Evolutionary conservation across 108 stramenopile genomes (phyloP), one percentile per base, ranked within the genome.

Genomic region (Skeletonema menzelii): DNA sequence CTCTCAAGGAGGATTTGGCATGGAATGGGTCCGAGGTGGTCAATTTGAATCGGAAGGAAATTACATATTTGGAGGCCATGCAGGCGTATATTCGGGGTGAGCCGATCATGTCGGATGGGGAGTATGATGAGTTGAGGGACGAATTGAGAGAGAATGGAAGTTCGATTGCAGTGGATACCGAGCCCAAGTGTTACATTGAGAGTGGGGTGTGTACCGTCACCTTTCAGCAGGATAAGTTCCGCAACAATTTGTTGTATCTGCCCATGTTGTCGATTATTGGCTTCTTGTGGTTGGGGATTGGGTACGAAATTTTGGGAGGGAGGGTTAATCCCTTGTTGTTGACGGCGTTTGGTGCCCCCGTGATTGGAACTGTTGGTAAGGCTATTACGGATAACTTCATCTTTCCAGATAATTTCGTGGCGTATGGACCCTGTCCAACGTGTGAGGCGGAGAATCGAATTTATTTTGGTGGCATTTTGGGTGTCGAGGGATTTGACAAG

Each of bases 141-240:
- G 76, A 87, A 38, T 83, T 97, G 42, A 78, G 83, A 77, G 92
- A 88, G 28, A 73, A 85, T 44, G 92, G 89, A 5, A 92, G 91
- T 56, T 71, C 79, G 46, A 79, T 97, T 72, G 88, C 91, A 3
- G 94, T 97, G 5, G 67, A 79, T 63, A 94, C 81, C 14, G 94
- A 97, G 74, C 96, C 96, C 13, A 91, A 95, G 84, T 95, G 94
- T 67, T 94, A 94, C 86, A 88, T 97, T 61, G 96, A 97, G 67
- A 95, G 93, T 27, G 96, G 96, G 22, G 85, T 97, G 12, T 97
- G 96, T 82, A 95, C 85, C 56, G 92, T 90, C 0, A 91, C 85
- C n/a, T 70, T 89, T 28, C 84, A 89, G 75, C 79, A 91, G 63
- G 94, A 97, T 73, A 68, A 75, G 5, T 94, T 94, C 77, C 87